phyloP scores from a whole-genome alignment of 148 eudicot species.

The Vaccinium macrocarpon region DNA sequence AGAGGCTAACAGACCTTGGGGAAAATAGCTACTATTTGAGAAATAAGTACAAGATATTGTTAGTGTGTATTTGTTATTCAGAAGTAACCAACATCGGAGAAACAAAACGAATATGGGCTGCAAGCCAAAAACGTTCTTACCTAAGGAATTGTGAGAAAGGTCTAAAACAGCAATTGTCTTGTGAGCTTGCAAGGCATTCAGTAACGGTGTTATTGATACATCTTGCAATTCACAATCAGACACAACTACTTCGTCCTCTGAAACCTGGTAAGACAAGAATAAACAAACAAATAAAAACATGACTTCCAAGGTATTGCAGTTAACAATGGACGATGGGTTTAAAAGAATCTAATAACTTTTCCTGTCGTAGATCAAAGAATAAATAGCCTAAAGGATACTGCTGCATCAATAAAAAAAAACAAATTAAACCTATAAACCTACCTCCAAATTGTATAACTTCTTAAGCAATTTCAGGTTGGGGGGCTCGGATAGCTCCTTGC shows the following conservation, averaged over 20 bases:
- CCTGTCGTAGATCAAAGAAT: background rate
- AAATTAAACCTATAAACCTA: slow-evolving; percentile 17
- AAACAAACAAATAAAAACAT: background rate
- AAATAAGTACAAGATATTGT: background rate
- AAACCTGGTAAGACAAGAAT: slow-evolving; percentile 47
- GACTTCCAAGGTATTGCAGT: background rate
- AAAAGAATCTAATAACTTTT: background rate
- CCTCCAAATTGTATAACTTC: slow-evolving; percentile 77
- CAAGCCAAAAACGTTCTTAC: slow-evolving; percentile 33
- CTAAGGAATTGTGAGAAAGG: slow-evolving; percentile 88
- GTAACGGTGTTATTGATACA: slow-evolving; percentile 68
- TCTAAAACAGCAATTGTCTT: slow-evolving; percentile 66
- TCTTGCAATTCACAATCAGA: slow-evolving; percentile 84
- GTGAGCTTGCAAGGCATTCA: slow-evolving; percentile 76
- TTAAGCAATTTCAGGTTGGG: slow-evolving; percentile 76
- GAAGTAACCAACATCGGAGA: background rate
- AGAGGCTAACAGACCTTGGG: background rate
- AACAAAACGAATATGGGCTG: background rate
- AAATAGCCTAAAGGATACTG: background rate
- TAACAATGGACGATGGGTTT: background rate
- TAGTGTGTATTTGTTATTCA: background rate
- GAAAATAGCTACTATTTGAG: background rate
- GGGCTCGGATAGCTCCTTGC: slow-evolving; percentile 56
- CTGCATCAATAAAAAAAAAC: background rate
- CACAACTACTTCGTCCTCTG: slow-evolving; percentile 83